Evolutionary conservation across 2,329 filamentous ascomycete species (phyloP).

Genomic region (Paraphaeosphaeria sporulosa): DNA sequence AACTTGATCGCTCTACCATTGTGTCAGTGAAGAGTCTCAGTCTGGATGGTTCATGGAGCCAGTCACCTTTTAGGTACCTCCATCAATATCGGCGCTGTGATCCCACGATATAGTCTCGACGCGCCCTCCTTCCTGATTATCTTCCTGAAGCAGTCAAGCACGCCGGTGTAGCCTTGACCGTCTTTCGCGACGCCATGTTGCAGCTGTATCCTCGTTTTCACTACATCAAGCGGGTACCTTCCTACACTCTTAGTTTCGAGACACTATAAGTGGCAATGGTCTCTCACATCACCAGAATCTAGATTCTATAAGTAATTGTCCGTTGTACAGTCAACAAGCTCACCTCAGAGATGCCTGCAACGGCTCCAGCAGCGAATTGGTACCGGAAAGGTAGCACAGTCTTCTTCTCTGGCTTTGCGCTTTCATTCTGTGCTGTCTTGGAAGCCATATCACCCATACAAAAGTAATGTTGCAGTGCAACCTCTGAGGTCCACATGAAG

Average conservation of each 20-base stretch:
- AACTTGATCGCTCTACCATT: conserved; percentile 38
- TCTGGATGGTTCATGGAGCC: background rate
- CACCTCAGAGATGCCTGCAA: conserved; percentile 33
- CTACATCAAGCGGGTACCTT: conserved; percentile 45
- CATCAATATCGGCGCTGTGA: conserved; percentile 43
- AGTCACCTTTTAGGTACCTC: conserved; percentile 38
- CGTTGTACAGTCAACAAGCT: background rate
- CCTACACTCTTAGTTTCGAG: conserved; percentile 32
- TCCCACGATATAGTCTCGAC: conserved; percentile 36
- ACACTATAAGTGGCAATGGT: background rate
- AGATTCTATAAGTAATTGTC: background rate
- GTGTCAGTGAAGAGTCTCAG: background rate
- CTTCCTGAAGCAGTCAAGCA: conserved; percentile 39
- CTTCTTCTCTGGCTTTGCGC: conserved; percentile 6
- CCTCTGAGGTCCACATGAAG: conserved; percentile 11
- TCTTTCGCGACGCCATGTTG: conserved; percentile 32
- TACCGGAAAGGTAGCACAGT: conserved; percentile 36
- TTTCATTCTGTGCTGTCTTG: conserved; percentile 1
- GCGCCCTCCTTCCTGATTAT: conserved; percentile 36
- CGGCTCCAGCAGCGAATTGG: conserved; percentile 40
- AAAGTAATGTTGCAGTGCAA: conserved; percentile 10
- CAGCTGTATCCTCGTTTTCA: conserved; percentile 42
- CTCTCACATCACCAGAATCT: conserved; percentile 24
- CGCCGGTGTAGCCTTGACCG: conserved; percentile 36
- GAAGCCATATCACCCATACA: conserved; percentile 15